A percentile compares a stretch with the other conserved stretches of the same genome.
Conservation (phyloP, 129 eudicot genomes). For the Escallonia herrerae region DNA sequence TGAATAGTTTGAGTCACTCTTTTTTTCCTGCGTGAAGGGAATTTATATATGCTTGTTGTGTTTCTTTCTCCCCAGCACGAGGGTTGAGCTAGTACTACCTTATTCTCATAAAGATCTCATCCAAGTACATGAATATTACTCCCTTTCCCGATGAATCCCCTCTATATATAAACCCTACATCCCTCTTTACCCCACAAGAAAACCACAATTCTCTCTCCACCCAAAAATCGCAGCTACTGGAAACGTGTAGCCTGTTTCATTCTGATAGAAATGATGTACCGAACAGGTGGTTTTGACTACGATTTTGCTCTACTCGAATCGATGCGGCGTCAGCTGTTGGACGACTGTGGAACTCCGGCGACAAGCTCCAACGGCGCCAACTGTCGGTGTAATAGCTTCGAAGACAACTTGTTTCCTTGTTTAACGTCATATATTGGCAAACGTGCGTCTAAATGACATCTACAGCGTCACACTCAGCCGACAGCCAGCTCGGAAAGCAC, state of each 20-base stretch:
- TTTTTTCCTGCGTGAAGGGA: too few species aligned
- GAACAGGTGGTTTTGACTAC: constrained; percentile 30
- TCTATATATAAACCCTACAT: constrained; percentile 14
- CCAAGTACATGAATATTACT: constrained; percentile 31
- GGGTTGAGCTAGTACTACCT: not conserved
- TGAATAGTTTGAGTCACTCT: too few species aligned
- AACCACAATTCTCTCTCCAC: not conserved
- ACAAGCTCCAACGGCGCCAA: constrained; percentile 14
- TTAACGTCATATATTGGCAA: constrained; percentile 37
- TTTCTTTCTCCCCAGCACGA: too few species aligned
- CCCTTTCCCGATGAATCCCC: not conserved
- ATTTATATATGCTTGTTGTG: too few species aligned
- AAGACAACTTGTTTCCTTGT: constrained; percentile 25
- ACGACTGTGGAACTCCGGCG: constrained; percentile 19
- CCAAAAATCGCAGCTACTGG: constrained; percentile 9
- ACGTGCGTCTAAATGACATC: constrained; percentile 30
- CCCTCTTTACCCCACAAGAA: not conserved
- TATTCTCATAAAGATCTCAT: not conserved
- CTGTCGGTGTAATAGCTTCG: constrained; percentile 22
- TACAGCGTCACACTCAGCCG: constrained; percentile 9
- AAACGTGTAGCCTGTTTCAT: not conserved
- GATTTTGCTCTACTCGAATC: constrained; percentile 62
- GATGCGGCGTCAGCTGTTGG: constrained; percentile 38
- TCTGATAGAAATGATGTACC: constrained; percentile 11
- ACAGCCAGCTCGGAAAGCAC: too few species aligned